Evolutionary conservation across 257 asterid genomes (phyloP).

Genomic region (Jasminum sambac): DNA sequence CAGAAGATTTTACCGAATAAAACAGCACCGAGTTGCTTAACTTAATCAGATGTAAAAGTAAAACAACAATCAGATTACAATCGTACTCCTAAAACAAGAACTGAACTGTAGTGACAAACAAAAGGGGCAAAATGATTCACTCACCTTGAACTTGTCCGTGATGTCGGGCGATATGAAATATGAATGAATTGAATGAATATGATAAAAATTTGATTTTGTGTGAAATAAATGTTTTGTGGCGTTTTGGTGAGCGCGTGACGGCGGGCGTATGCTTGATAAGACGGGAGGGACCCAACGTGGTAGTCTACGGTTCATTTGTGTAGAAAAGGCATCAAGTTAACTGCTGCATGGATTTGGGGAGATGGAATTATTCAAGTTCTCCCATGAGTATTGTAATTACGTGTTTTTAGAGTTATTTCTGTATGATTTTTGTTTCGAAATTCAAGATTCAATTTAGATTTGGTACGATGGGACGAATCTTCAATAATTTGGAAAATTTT

Average conservation of each 20-base stretch:
- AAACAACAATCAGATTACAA: constrained; percentile 14
- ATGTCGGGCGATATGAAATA: not conserved
- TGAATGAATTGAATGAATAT: not conserved
- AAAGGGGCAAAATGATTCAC: constrained; percentile 10
- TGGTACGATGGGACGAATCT: no score
- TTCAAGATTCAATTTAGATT: no score
- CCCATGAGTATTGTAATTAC: no score
- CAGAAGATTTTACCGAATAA: not conserved
- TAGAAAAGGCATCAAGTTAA: no score
- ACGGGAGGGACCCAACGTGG: not conserved
- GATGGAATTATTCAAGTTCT: no score
- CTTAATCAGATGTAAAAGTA: not conserved
- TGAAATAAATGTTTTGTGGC: no score
- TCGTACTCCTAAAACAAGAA: not conserved
- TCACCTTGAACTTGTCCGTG: constrained; percentile 17
- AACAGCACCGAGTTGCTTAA: constrained; percentile 3
- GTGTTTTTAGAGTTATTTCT: no score
- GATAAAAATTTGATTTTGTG: not conserved
- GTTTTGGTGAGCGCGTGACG: not conserved
- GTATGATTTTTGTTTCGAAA: no score
- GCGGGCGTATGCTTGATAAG: not conserved
- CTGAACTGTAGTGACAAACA: not conserved
- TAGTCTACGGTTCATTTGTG: not conserved
- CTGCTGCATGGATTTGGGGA: no score
- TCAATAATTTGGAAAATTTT: no score